Evolutionary conservation across 495 filamentous ascomycete genomes (phyloP).

Genomic region (Penicillium subrubescens): DNA sequence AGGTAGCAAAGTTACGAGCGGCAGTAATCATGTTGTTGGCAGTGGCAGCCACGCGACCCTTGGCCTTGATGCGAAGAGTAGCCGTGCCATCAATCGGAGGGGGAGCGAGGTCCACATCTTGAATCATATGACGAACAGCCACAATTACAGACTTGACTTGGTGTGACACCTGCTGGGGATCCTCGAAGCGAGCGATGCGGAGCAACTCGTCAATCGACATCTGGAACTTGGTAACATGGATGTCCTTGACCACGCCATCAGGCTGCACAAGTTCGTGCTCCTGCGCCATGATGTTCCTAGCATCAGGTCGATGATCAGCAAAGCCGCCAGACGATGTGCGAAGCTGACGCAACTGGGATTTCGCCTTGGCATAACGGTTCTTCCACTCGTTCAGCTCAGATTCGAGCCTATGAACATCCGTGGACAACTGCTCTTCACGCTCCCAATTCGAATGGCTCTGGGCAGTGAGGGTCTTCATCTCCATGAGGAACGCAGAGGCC

Average conservation of each 20-base stretch:
- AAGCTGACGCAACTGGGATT: conserved; percentile 80
- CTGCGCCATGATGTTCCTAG: conserved; percentile 55
- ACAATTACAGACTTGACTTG: conserved; percentile 81
- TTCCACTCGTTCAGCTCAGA: conserved; percentile 86
- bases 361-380: conserved; percentile 80
- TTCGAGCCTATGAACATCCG: conserved; percentile 73
- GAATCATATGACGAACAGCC: conserved; percentile 75
- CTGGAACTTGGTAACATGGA: conserved; percentile 94
- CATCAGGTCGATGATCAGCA: conserved; percentile 63
- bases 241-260: conserved; percentile 80
- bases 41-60: conserved; percentile 78
- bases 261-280: conserved; percentile 72
- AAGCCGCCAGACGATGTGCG: conserved; percentile 78
- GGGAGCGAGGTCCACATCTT: conserved; percentile 68
- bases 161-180: conserved; percentile 70
- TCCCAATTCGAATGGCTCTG: conserved; percentile 78
- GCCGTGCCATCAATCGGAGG: conserved; percentile 39
- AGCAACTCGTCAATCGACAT: conserved; percentile 92
- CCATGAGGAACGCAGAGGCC: conserved; percentile 78
- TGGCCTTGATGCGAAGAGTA: conserved; percentile 63
- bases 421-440: conserved; percentile 74
- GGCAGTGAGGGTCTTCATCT: conserved; percentile 86
- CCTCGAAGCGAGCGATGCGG: conserved; percentile 70
- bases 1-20: conserved; percentile 81
- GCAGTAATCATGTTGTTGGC: conserved; percentile 96